A percentile compares a stretch with the other conserved stretches of the same genome.
Evolutionary conservation across 2,329 filamentous ascomycete genomes (phyloP).

Genomic region (Cordyceps javanica): DNA sequence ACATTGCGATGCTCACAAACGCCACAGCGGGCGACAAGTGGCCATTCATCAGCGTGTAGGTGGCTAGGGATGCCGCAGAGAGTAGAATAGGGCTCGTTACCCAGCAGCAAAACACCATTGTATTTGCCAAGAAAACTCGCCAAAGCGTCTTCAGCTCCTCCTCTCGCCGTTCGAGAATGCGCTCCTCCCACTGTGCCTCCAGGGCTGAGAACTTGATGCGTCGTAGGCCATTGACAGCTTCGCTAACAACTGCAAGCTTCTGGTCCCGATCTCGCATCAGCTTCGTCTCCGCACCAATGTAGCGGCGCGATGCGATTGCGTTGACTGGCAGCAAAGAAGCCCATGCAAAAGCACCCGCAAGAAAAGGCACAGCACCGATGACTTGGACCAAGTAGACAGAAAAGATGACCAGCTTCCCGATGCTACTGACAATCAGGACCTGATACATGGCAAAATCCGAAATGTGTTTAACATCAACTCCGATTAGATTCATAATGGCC

Average conservation of each 20-base stretch:
- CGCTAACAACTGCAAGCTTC: conserved; percentile 69
- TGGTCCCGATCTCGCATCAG: conserved; percentile 71
- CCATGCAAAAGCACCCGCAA: conserved; percentile 60
- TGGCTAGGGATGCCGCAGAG: conserved; percentile 62
- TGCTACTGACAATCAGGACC: conserved; percentile 55
- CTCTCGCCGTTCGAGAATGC: conserved; percentile 55
- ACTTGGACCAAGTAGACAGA: conserved; percentile 62
- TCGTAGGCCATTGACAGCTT: conserved; percentile 70
- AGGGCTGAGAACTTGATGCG: conserved; percentile 81
- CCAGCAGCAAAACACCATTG: conserved; percentile 60
- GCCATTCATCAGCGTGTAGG: conserved; percentile 60
- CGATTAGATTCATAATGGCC: conserved; percentile 69
- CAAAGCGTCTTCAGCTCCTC: conserved; percentile 62
- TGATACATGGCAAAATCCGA: conserved; percentile 61
- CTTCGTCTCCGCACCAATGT: conserved; percentile 58
- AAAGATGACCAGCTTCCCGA: conserved; percentile 59
- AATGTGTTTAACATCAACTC: conserved; percentile 65
- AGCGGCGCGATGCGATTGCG: conserved; percentile 57
- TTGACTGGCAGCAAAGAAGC: conserved; percentile 62
- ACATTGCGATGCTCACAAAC: conserved; percentile 71
- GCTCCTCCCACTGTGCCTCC: conserved; percentile 69
- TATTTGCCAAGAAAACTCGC: conserved; percentile 59
- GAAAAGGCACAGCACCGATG: conserved; percentile 64
- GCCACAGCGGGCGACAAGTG: conserved; percentile 64
- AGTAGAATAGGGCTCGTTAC: conserved; percentile 69